Conservation (phyloP, 805 yeast genomes). For the Tetrapisispora iriomotensis region DNA sequence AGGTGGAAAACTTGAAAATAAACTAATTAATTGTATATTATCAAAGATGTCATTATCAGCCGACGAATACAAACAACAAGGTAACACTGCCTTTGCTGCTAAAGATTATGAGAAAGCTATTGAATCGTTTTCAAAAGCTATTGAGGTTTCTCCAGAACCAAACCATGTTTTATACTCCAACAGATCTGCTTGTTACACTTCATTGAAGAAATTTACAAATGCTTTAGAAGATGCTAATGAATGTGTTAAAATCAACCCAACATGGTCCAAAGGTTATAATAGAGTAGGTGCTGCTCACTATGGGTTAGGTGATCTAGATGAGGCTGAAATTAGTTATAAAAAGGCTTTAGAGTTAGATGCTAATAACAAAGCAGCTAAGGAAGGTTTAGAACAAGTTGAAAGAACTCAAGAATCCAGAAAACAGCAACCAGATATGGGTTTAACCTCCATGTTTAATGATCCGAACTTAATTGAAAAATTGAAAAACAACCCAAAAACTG, state of each 20-base stretch:
- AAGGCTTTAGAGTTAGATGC: slow-evolving; percentile 79
- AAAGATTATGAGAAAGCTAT: slow-evolving; percentile 77
- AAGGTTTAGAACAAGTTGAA: slow-evolving; percentile 65
- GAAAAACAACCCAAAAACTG: slow-evolving; percentile 76
- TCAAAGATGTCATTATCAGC: slow-evolving; percentile 31
- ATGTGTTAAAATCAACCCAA: slow-evolving; percentile 67
- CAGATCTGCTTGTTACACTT: slow-evolving; percentile 86
- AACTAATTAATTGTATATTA: no score
- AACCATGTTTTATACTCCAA: slow-evolving; percentile 91
- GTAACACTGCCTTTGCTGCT: slow-evolving; percentile 85
- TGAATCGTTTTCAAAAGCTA: slow-evolving; percentile 76
- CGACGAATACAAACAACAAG: slow-evolving; percentile 79
- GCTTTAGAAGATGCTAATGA: slow-evolving; percentile 82
- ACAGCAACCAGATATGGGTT: slow-evolving; percentile 56
- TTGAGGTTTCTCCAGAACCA: slow-evolving; percentile 68
- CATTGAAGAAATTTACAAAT: slow-evolving; percentile 57
- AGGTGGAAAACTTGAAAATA: neutral
- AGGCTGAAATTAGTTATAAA: slow-evolving; percentile 59
- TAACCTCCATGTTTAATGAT: slow-evolving; percentile 69
- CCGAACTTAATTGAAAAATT: slow-evolving; percentile 70
- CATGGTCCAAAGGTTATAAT: slow-evolving; percentile 94
- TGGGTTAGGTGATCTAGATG: slow-evolving; percentile 75
- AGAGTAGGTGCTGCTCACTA: slow-evolving; percentile 88
- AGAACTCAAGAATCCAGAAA: slow-evolving; percentile 46
- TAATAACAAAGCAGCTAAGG: slow-evolving; percentile 73